Percentiles rank a stretch among this genome's conserved stretches.
phyloP scores from a whole-genome alignment of 164 flowering plant species.

The Dillenia turbinata region DNA sequence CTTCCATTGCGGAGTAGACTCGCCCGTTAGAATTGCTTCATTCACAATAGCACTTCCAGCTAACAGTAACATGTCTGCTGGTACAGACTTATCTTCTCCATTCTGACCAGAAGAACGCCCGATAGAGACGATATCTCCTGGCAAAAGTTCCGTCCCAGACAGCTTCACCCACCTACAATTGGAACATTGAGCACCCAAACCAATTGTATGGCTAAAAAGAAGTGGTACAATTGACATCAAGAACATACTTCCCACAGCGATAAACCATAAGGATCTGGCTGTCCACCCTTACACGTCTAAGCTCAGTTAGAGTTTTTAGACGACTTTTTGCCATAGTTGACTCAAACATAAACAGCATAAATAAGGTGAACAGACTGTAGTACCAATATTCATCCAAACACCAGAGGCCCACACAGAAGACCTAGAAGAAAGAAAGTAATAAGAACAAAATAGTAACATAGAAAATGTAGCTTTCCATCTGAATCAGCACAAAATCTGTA shows the following conservation, averaged over 20 bases:
- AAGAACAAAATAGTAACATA: not conserved
- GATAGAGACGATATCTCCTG: slow-evolving; percentile 96
- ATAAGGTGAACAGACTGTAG: slow-evolving; percentile 92
- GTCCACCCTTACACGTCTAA: slow-evolving; percentile 94
- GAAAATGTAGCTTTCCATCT: not conserved
- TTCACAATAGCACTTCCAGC: slow-evolving; percentile 98
- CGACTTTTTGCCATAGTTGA: slow-evolving; percentile 99
- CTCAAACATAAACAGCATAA: slow-evolving; percentile 98
- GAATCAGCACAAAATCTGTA: not conserved
- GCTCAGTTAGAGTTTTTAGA: slow-evolving; percentile 86
- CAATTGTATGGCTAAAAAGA: not conserved
- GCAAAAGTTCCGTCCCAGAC: slow-evolving; percentile 86
- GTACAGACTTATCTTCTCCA: slow-evolving; percentile 92
- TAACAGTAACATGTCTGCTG: slow-evolving; percentile 95
- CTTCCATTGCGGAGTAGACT: slow-evolving; percentile 99
- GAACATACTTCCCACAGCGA: slow-evolving; percentile 93
- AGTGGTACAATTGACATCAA: not conserved
- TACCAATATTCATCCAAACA: slow-evolving; percentile 99
- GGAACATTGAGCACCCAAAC: slow-evolving; percentile 7
- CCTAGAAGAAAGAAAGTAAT: slow-evolving; percentile 34
- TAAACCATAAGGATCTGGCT: slow-evolving; percentile 83
- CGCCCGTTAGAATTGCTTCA: slow-evolving; percentile 99
- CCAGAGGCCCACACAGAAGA: slow-evolving; percentile 98
- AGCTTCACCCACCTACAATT: slow-evolving; percentile 82
- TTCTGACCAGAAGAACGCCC: slow-evolving; percentile 76